Base-by-base conservation (phyloP, 768 basidiomycete species). In the Pleurotus tuoliensis region DNA sequence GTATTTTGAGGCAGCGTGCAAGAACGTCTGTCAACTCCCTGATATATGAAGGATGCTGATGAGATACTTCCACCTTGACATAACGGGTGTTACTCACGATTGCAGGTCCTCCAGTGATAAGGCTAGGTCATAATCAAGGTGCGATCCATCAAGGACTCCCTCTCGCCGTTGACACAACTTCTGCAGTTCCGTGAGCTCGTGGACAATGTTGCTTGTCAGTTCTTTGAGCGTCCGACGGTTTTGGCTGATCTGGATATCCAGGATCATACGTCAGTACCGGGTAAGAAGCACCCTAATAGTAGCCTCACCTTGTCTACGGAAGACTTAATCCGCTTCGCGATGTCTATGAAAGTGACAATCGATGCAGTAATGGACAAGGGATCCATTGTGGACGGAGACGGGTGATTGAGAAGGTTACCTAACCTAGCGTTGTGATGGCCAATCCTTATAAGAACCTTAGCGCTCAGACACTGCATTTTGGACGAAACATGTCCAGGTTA, bases 231-330 rank as follows among this genome's bases (percentile, higher is more conserved):
- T 53, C n/a, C 38, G 39, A 39, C 51, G 51, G 25, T 53, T 53
- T 24, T 53, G 51, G 11, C 51, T 24, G 39, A 53, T 53, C 51
- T 53, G 22, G n/a, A 6, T 16, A 34, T 34, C 30, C 30, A 3
- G 8, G 30, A 34, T 11, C 30, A 24, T 15, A 27, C n/a, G 41
- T 44, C 41, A 44, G 41, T 15, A 16, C 41, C 3, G 13, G 41
- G 5, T 44, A n/a, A 44, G 30, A 15, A n/a, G 51, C 39, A 24
- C 7, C 16, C 15, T 15, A 20, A 24, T 4, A 43, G 38, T 22
- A 53, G 38, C 34, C 51, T 53, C 39, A 53, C 51, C 39, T 53
- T 53, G 25, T 53, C 51, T 1, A 53, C 38, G 20, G 51, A 53
- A 40, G 51, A 18, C 24, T 53, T 53, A 38, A 53, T 53, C 24